Evolutionary conservation across 139 green algal genomes (phyloP).

Genomic region (Haematococcus lacustris): DNA sequence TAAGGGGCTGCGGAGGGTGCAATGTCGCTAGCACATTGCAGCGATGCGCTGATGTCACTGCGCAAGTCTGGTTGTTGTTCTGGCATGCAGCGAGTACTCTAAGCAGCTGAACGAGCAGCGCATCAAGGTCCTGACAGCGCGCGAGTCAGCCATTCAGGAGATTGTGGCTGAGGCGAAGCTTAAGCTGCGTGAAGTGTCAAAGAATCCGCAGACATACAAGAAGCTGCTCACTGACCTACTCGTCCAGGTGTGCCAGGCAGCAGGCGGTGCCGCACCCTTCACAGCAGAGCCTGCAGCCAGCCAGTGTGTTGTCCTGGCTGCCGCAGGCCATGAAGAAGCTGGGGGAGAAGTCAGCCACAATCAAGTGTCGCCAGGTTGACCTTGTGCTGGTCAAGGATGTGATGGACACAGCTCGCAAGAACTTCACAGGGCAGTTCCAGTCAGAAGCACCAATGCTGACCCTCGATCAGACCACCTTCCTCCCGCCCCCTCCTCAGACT

Average conservation of each 20-base stretch:
- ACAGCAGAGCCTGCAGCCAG: too few relatives aligned
- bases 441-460: constrained; percentile 42
- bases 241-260: too few relatives aligned
- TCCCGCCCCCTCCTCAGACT: constrained; percentile 55
- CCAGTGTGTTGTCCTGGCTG: too few relatives aligned
- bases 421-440: constrained; percentile 28
- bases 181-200: constrained; percentile 51
- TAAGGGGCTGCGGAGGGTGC: too few relatives aligned
- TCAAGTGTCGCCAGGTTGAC: constrained; percentile 43
- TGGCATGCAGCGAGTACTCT: constrained; percentile 91
- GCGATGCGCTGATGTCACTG: too few relatives aligned
- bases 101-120: constrained; percentile 93
- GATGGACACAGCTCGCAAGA: constrained; percentile 43
- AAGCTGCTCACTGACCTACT: constrained; percentile 81
- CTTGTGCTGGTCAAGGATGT: constrained; percentile 51
- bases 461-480: constrained; percentile 61
- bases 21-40: too few relatives aligned
- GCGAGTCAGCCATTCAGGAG: constrained; percentile 75
- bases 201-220: constrained; percentile 68
- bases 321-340: constrained; percentile 74
- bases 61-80: too few relatives aligned
- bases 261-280: too few relatives aligned
- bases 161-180: constrained; percentile 46
- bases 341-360: constrained; percentile 35
- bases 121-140: constrained; percentile 86